Percentiles rank a stretch among this genome's conserved stretches.
Conservation (phyloP, 768 basidiomycete genomes). For the Trametes elegans region DNA sequence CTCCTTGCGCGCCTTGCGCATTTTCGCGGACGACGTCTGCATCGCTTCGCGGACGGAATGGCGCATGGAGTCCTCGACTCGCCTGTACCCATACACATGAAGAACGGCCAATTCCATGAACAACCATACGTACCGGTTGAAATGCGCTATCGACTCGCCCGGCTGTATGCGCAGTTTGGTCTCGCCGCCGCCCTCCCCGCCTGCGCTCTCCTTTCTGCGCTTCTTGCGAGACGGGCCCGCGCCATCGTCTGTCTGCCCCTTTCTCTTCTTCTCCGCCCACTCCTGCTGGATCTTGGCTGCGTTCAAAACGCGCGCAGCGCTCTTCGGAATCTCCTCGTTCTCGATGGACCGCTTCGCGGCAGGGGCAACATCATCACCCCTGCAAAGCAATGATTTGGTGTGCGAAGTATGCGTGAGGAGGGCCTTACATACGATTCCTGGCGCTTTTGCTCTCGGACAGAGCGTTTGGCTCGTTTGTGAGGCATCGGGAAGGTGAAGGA, state of each 20-base stretch:
- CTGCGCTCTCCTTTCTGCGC: constrained; percentile 26
- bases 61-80: constrained; percentile 72
- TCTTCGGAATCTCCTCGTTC: constrained; percentile 69
- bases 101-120: not conserved
- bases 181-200: not conserved
- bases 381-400: constrained; percentile 3
- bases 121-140: constrained; percentile 57
- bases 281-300: constrained; percentile 57
- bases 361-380: constrained; percentile 27
- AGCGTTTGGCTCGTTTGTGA: constrained; percentile 36
- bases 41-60: constrained; percentile 61
- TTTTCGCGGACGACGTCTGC: constrained; percentile 50
- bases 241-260: constrained; percentile 30
- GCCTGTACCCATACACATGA: constrained; percentile 37
- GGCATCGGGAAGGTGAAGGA: constrained; percentile 25
- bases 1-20: constrained; percentile 44
- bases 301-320: constrained; percentile 61
- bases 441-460: constrained; percentile 30
- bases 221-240: constrained; percentile 22
- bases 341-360: constrained; percentile 18
- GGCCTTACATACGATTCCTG: constrained; percentile 27
- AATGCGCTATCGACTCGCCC: constrained; percentile 73
- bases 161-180: constrained; percentile 48
- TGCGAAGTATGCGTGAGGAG: not conserved
- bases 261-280: constrained; percentile 42